These are phyloP conservation scores for Hypoxylon sp. DNA, from an alignment of 2,329 filamentous ascomycete genomes.

Conservation along the genomic window DNA sequence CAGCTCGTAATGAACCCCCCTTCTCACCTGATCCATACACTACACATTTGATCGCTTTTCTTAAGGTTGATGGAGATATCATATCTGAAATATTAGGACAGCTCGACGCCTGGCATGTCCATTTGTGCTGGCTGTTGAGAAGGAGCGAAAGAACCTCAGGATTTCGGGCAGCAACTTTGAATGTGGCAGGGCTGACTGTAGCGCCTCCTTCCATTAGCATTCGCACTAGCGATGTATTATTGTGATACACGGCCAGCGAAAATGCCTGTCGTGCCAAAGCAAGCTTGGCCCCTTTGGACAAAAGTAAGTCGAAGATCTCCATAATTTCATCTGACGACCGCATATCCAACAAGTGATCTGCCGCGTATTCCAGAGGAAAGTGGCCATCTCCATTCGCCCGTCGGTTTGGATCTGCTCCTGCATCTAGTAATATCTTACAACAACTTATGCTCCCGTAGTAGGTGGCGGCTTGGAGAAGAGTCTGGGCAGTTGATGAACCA, in stretches of 20 bases:
- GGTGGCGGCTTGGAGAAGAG: constrained; percentile 2
- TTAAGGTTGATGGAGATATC: background rate
- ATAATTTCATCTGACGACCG: no score
- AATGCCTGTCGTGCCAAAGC: background rate
- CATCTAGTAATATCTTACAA: background rate
- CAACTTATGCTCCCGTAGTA: background rate
- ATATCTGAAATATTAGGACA: background rate
- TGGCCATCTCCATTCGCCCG: background rate
- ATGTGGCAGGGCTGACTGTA: background rate
- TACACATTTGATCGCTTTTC: background rate
- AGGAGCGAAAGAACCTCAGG: background rate
- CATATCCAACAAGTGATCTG: no score
- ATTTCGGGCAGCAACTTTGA: background rate
- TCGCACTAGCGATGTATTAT: background rate
- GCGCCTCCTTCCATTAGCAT: background rate
- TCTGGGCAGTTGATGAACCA: background rate
- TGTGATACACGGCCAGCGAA: background rate
- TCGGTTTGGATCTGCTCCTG: constrained; percentile 4
- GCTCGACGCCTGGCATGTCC: background rate
- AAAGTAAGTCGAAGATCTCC: background rate
- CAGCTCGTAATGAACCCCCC: background rate
- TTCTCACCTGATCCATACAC: no score
- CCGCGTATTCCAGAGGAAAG: constrained; percentile 1
- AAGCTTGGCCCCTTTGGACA: background rate
- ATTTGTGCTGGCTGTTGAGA: background rate